phyloP scores from a whole-genome alignment of 768 basidiomycete species.

The Guyanaporus albipodus region DNA sequence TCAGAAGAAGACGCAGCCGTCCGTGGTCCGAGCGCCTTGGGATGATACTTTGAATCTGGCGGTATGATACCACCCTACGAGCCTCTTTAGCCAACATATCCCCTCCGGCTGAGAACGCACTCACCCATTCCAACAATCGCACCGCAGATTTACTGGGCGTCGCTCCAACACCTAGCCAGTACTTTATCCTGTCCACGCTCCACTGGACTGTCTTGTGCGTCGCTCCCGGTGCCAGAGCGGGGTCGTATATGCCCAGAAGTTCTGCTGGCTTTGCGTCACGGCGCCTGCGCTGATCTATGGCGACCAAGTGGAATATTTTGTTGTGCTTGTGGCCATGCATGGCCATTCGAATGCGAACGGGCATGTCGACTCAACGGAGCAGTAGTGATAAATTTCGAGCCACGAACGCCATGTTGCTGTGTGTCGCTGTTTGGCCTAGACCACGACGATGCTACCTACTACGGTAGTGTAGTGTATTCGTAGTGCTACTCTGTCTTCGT shows the following conservation, averaged over 20 bases:
- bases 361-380: conserved; percentile 44
- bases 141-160: conserved; percentile 75
- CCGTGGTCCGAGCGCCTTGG: conserved; percentile 31
- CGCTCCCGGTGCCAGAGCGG: conserved; percentile 48
- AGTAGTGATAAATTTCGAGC: neutral
- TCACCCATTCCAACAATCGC: conserved; percentile 72
- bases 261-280: conserved; percentile 88
- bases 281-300: conserved; percentile 63
- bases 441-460: too few species aligned
- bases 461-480: too few species aligned
- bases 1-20: neutral
- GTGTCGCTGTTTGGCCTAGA: conserved; percentile 23
- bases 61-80: conserved; percentile 59
- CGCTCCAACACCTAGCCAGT: conserved; percentile 87
- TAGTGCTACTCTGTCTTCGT: neutral
- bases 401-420: conserved; percentile 17
- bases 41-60: conserved; percentile 53
- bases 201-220: conserved; percentile 76
- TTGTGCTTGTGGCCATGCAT: conserved; percentile 74
- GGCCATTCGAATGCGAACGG: conserved; percentile 81
- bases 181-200: conserved; percentile 86
- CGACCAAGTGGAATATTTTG: conserved; percentile 83
- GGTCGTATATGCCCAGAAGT: conserved; percentile 80
- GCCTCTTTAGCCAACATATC: conserved; percentile 5
- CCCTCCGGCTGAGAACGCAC: neutral